Conservation (phyloP, 306 rosid species). For the Carpinus viminea region DNA sequence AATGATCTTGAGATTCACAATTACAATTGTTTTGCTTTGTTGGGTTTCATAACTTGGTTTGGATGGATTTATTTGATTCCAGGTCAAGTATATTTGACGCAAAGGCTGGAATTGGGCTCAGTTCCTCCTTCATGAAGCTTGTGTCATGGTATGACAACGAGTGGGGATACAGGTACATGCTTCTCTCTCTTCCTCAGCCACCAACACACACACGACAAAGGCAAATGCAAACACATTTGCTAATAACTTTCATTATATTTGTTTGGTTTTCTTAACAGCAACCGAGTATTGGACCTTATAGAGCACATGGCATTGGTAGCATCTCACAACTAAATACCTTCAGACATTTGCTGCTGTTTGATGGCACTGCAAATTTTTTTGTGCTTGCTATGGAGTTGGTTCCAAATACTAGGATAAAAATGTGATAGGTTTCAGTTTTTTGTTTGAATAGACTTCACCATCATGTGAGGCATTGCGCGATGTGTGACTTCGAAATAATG, state of each 20-base stretch:
- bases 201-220: not conserved
- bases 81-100: slow-evolving; percentile 97
- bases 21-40: not conserved
- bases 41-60: not conserved
- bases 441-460: not conserved
- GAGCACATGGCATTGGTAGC: slow-evolving; percentile 95
- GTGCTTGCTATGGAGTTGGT: slow-evolving; percentile 11
- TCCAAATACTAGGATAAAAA: slow-evolving; percentile 26
- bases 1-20: not conserved
- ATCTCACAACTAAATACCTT: slow-evolving; percentile 42
- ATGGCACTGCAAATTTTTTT: slow-evolving; percentile 12
- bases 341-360: not conserved
- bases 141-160: slow-evolving; percentile 98
- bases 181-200: slow-evolving; percentile 2
- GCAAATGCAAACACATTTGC: not conserved
- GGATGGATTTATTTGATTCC: slow-evolving; percentile 11
- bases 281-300: slow-evolving; percentile 92
- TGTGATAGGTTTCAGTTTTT: slow-evolving; percentile 3
- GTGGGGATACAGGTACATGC: slow-evolving; percentile 94
- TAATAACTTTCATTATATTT: not conserved
- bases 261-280: slow-evolving; percentile 47
- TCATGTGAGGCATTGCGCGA: not conserved
- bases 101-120: slow-evolving; percentile 94
- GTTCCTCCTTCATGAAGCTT: slow-evolving; percentile 71
- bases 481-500: slow-evolving; percentile 25